These are phyloP conservation scores for Saturnispora hagleri DNA, from an alignment of 805 yeast species.

Conservation along the genomic window DNA sequence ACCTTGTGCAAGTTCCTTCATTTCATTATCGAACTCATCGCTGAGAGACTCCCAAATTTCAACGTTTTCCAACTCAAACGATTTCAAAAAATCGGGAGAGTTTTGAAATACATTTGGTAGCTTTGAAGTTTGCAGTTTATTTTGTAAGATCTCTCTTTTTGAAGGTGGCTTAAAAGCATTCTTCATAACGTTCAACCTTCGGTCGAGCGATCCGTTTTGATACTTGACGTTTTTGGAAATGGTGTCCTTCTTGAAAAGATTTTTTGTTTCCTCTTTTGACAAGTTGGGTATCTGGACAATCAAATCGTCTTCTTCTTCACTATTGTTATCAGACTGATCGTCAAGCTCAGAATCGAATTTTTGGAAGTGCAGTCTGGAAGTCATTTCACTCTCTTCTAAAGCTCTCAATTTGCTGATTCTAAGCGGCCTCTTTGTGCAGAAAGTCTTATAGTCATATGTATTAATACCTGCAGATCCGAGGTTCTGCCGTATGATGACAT, in stretches of 20 bases:
- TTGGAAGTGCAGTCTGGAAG: constrained; percentile 24
- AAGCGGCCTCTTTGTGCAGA: constrained; percentile 27
- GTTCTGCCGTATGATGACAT: constrained; percentile 19
- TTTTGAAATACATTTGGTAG: constrained; percentile 23
- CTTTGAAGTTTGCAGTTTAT: constrained; percentile 18
- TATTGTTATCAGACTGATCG: background rate
- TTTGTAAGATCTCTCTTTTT: constrained; percentile 18
- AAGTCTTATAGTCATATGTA: constrained; percentile 29
- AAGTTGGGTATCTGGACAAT: constrained; percentile 19
- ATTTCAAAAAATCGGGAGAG: constrained; percentile 20
- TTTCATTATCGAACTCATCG: constrained; percentile 25
- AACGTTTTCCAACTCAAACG: constrained; percentile 23
- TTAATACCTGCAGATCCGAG: constrained; percentile 19
- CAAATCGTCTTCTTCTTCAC: constrained; percentile 8
- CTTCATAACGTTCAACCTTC: constrained; percentile 20
- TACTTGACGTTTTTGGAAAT: background rate
- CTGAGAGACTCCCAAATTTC: constrained; percentile 27
- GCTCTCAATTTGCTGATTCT: constrained; percentile 28
- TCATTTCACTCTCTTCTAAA: constrained; percentile 30
- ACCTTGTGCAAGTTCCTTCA: constrained; percentile 15
- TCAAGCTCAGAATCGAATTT: constrained; percentile 8
- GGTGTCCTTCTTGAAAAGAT: constrained; percentile 5
- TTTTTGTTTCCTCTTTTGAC: constrained; percentile 15
- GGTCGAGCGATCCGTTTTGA: constrained; percentile 14
- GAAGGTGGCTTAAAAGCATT: constrained; percentile 22